Conservation (phyloP, 352 stramenopile genomes). For the Thalassiosira pacifica region DNA sequence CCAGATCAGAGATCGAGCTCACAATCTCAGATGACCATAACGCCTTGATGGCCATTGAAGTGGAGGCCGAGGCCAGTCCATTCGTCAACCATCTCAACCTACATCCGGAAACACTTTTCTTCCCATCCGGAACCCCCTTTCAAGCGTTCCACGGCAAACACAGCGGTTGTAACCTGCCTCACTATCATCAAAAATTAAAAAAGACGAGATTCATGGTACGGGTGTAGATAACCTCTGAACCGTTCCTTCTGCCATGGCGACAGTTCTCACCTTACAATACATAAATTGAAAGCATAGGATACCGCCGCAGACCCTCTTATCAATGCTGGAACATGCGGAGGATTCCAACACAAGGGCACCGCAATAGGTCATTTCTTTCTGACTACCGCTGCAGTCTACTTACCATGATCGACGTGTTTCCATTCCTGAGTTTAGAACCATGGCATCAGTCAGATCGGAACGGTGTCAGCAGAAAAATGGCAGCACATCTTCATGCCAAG, state of each 20-base stretch:
- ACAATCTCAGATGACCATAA: too few species aligned
- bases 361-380: constrained; percentile 85
- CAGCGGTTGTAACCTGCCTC: constrained; percentile 74
- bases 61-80: constrained; percentile 86
- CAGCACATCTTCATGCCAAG: constrained; percentile 71
- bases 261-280: constrained; percentile 77
- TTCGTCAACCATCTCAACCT: constrained; percentile 82
- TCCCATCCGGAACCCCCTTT: constrained; percentile 78
- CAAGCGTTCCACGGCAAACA: constrained; percentile 74
- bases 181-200: constrained; percentile 85
- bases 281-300: constrained; percentile 68
- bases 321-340: constrained; percentile 87
- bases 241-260: constrained; percentile 72
- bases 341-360: constrained; percentile 80
- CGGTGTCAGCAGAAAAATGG: constrained; percentile 62
- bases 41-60: too few species aligned
- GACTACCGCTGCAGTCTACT: constrained; percentile 75
- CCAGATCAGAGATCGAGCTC: too few species aligned
- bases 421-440: constrained; percentile 80
- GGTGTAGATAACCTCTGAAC: constrained; percentile 86
- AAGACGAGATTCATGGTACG: constrained; percentile 78
- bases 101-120: constrained; percentile 62
- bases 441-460: constrained; percentile 77
- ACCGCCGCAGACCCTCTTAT: constrained; percentile 72
- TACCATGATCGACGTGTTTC: constrained; percentile 87